phyloP scores from a whole-genome alignment of 164 flowering plant species.

The Cinnamomum chago region DNA sequence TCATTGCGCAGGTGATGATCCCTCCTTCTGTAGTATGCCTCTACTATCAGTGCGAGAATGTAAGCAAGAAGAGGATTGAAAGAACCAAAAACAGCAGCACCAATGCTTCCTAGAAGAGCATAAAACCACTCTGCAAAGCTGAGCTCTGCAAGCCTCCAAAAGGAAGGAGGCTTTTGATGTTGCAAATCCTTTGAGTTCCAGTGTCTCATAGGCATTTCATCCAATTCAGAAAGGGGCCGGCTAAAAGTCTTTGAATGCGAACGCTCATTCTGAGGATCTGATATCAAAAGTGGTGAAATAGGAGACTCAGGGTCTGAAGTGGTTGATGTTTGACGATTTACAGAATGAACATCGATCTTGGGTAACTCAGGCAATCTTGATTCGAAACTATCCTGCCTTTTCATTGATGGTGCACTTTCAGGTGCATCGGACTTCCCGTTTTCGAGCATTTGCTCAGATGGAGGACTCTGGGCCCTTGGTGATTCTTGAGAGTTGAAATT shows the following conservation, averaged over 20 bases:
- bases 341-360: conserved; percentile 76
- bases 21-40: conserved; percentile 57
- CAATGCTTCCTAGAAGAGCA: conserved; percentile 87
- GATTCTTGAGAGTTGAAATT: conserved; percentile 62
- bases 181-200: conserved; percentile 40
- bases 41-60: conserved; percentile 66
- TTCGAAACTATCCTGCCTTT: conserved; percentile 93
- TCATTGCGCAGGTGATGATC: conserved; percentile 47
- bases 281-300: conserved; percentile 89
- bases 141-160: conserved; percentile 93
- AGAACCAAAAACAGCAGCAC: conserved; percentile 97
- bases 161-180: conserved; percentile 58
- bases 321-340: conserved; percentile 40
- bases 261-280: conserved; percentile 92
- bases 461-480: conserved; percentile 66
- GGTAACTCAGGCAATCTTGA: conserved; percentile 87
- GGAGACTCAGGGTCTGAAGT: conserved; percentile 96
- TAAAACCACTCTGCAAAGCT: conserved; percentile 98
- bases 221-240: conserved; percentile 60
- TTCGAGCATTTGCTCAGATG: conserved; percentile 70
- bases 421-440: conserved; percentile 51
- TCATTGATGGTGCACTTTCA: conserved; percentile 75
- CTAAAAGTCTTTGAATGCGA: conserved; percentile 97
- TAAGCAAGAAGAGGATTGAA: conserved; percentile 97
- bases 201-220: conserved; percentile 42